Evolutionary conservation across 1,139 yeast genomes (phyloP), one percentile per base, ranked within the genome.

Genomic region (Kurtzmaniella quercitrusa): DNA sequence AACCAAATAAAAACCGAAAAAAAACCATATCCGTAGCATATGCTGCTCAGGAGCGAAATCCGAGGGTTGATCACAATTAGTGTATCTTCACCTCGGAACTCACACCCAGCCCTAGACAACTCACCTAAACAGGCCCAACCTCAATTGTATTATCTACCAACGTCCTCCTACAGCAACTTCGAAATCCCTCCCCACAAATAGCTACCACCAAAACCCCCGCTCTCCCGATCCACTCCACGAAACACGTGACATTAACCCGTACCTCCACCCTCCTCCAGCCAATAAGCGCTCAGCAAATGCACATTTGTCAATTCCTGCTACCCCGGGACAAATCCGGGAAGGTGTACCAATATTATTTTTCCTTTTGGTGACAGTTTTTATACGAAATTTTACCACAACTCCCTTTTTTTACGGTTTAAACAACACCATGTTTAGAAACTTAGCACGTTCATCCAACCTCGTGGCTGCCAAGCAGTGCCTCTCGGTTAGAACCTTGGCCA

Each of bases 401-500:
- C 23, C 41, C 21, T 39, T 40, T 33, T 34, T 40, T 34, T 34
- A 27, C 14, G 8, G 21, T 4, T 40, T 12, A 14, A 31, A 12
- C n/a, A 17, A 36, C 17, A 36, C 24, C 34, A 43, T 43, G 46
- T 41, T 41, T 34, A 43, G 41, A 43, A 43, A 29, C 39, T 36
- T 43, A 34, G 21, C 37, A 14, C 46, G 46, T 31, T 31, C 44
- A 33, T 18, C 39, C 34, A 17, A 33, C 25, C 15, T 43, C 25
- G 27, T 37, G 18, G 23, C 45, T 24, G 11, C 41, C 19, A 39
- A 19, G 25, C 31, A 19, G 21, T 41, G 19, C 8, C 15, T 27
- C 15, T n/a, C 39, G 24, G 45, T 58, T 44, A 68, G 77, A 59
- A 55, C 64, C 14, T 67, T 73, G 54, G 78, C 78, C 48, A 71